Evolutionary conservation across 768 basidiomycete species (phyloP).

Genomic region (Boletus sp.): DNA sequence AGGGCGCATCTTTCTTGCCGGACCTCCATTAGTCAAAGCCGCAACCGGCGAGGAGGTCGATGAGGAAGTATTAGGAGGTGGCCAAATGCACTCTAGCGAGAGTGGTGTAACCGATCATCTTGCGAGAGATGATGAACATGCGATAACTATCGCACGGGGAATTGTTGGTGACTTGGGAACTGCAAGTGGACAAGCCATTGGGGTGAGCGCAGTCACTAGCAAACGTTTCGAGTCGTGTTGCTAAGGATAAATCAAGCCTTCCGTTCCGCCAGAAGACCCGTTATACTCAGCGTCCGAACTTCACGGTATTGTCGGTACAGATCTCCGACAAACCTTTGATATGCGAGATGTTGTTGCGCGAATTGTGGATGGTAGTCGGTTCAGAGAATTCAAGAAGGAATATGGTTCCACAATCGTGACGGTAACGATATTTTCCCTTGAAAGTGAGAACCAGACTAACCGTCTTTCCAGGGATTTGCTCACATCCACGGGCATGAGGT

Average conservation of each 20-base stretch:
- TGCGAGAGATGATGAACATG: conserved; percentile 82
- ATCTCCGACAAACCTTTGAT: conserved; percentile 85
- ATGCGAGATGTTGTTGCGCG: conserved; percentile 94
- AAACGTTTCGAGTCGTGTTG: not conserved
- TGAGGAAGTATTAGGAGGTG: conserved; percentile 89
- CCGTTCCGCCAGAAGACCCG: conserved; percentile 63
- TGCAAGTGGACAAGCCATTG: conserved; percentile 49
- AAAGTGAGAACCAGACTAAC: conserved; percentile 3
- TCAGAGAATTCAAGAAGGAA: conserved; percentile 95
- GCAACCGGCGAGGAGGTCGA: conserved; percentile 93
- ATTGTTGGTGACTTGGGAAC: conserved; percentile 77
- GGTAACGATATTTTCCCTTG: conserved; percentile 40
- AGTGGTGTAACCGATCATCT: conserved; percentile 91
- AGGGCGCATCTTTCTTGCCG: conserved; percentile 91
- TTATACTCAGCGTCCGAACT: conserved; percentile 79
- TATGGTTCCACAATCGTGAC: conserved; percentile 91
- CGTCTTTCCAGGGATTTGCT: conserved; percentile 67
- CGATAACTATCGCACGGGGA: conserved; percentile 72
- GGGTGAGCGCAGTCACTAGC: conserved; percentile 42
- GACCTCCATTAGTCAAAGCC: conserved; percentile 92
- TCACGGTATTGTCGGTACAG: conserved; percentile 89
- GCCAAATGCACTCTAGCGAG: conserved; percentile 87
- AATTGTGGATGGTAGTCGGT: conserved; percentile 86
- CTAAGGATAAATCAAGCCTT: conserved; percentile 44
- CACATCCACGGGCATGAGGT: conserved; percentile 87